Percentiles rank a stretch among this genome's conserved stretches.
phyloP scores from a whole-genome alignment of 208 protist species.

The Crithidia expoeki region DNA sequence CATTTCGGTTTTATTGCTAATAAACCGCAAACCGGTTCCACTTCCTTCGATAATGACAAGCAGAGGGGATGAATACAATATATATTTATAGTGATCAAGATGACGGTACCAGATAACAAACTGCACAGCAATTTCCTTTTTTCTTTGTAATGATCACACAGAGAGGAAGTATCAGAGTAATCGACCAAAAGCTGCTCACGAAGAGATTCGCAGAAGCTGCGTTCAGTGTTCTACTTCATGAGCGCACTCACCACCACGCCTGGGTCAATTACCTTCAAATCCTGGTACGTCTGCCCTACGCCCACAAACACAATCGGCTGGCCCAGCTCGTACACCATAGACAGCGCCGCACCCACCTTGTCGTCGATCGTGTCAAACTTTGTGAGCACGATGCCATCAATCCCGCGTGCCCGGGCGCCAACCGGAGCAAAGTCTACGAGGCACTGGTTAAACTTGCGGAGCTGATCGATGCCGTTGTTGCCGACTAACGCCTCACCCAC shows the following conservation, averaged over 20 bases:
- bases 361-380: constrained; percentile 99
- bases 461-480: constrained; percentile 99
- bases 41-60: too few relatives aligned
- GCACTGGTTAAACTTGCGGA: constrained; percentile 97
- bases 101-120: too few relatives aligned
- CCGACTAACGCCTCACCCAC: constrained; percentile 99
- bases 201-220: not conserved
- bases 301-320: constrained; percentile 99
- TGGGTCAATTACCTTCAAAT: constrained; percentile 96
- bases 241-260: constrained; percentile 95
- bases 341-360: constrained; percentile 99
- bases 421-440: constrained; percentile 92
- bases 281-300: constrained; percentile 98
- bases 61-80: too few relatives aligned
- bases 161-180: too few relatives aligned
- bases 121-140: too few relatives aligned
- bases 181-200: too few relatives aligned
- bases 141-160: too few relatives aligned
- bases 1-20: too few relatives aligned
- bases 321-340: constrained; percentile 99
- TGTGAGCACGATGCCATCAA: constrained; percentile 99
- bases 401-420: constrained; percentile 78
- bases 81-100: too few relatives aligned
- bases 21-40: too few relatives aligned
- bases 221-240: constrained; percentile 69